Percentiles rank a stretch among this genome's conserved stretches.
Conservation (phyloP, 257 asterid species). For the Nicotiana undulata region DNA sequence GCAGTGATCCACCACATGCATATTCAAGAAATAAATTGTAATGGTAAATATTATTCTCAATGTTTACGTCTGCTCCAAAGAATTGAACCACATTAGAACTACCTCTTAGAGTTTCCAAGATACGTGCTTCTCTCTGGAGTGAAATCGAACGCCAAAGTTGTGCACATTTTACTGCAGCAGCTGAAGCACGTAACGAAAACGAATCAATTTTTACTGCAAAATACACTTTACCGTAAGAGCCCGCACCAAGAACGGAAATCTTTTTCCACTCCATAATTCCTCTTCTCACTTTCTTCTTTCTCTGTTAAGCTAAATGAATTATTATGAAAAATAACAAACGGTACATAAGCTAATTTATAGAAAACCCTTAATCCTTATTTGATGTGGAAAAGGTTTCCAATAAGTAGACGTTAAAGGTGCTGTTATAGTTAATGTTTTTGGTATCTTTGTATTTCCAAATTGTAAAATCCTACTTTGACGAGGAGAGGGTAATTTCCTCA, state of each 20-base stretch:
- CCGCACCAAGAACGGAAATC: neutral
- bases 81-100: neutral
- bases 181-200: neutral
- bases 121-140: neutral
- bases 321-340: neutral
- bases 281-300: neutral
- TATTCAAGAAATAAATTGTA: slow-evolving; percentile 8
- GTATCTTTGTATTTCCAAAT: neutral
- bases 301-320: neutral
- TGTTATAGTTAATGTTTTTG: no score
- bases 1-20: neutral
- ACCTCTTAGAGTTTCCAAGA: neutral
- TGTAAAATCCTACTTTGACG: neutral
- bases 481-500: neutral
- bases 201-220: neutral
- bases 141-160: neutral
- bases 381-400: neutral
- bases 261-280: neutral
- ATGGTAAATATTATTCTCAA: neutral
- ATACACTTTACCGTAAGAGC: neutral
- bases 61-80: neutral
- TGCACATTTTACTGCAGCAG: neutral
- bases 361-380: neutral
- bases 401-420: neutral
- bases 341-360: neutral